phyloP scores from a whole-genome alignment of 163 green algal genomes.

The Chloromonas sp. region DNA sequence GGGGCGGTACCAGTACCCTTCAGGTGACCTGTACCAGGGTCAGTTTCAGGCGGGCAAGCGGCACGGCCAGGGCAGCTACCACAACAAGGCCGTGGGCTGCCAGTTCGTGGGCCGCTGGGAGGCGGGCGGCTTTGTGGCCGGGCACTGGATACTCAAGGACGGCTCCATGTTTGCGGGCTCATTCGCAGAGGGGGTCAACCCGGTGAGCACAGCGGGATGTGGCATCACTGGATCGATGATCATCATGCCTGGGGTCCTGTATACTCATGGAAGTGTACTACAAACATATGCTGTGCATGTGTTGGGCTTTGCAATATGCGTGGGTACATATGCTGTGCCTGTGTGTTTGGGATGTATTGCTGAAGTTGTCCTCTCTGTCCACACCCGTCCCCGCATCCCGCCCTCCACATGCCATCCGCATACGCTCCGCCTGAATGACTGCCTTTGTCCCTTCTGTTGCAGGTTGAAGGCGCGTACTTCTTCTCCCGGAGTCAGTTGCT shows the following conservation, averaged over 20 bases:
- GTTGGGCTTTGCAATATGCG: too few relatives aligned
- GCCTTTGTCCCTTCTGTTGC: not conserved
- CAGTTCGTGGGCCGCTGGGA: constrained; percentile 51
- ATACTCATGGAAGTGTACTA: too few relatives aligned
- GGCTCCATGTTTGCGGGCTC: constrained; percentile 49
- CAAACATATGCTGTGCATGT: too few relatives aligned
- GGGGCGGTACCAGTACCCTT: constrained; percentile 46
- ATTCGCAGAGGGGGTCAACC: constrained; percentile 26
- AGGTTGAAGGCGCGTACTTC: not conserved
- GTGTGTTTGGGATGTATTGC: too few relatives aligned
- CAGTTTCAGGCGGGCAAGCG: constrained; percentile 43
- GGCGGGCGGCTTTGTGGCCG: constrained; percentile 42
- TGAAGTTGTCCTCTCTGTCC: too few relatives aligned
- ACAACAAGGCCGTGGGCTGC: constrained; percentile 38
- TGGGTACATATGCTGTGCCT: too few relatives aligned
- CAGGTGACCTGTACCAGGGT: constrained; percentile 53
- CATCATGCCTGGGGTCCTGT: too few relatives aligned
- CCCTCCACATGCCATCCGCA: too few relatives aligned
- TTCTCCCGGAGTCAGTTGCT: not conserved
- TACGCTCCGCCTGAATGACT: too few relatives aligned
- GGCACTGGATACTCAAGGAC: constrained; percentile 49
- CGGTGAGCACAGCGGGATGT: not conserved
- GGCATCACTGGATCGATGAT: too few relatives aligned
- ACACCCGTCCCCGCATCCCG: too few relatives aligned
- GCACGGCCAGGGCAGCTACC: constrained; percentile 49